A percentile compares a stretch with the other conserved stretches of the same genome.
Conservation (phyloP, 306 rosid species). For the Clitoria ternatea region DNA sequence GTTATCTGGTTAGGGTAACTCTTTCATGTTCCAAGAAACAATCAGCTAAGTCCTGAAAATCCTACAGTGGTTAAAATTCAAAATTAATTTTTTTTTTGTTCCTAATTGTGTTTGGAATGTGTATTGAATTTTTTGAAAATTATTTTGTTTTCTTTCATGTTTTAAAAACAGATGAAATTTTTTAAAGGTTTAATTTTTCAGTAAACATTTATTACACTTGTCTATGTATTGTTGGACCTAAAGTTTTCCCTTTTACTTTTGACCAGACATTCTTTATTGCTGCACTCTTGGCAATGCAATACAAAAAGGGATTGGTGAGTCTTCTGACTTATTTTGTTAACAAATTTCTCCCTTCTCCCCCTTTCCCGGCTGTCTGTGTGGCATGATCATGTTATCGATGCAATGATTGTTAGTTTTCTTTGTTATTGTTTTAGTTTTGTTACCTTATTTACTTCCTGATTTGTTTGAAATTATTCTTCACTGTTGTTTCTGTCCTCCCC, state of each 20-base stretch:
- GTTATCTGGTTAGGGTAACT: neutral
- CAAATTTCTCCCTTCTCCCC: neutral
- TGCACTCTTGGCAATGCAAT: conserved; percentile 98
- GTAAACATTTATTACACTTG: neutral
- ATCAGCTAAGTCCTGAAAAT: neutral
- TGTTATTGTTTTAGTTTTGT: neutral
- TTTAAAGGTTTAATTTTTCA: neutral
- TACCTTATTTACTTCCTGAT: neutral
- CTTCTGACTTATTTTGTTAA: conserved; percentile 1
- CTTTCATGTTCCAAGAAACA: neutral
- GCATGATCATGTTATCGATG: neutral
- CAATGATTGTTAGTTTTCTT: neutral
- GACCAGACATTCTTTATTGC: conserved; percentile 97
- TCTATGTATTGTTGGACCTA: conserved; percentile 10
- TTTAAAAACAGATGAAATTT: too few relatives aligned
- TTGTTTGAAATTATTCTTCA: neutral
- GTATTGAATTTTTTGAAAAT: neutral
- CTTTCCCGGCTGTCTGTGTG: neutral
- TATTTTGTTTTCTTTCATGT: too few relatives aligned
- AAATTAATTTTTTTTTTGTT: neutral
- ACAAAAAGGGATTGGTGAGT: conserved; percentile 81
- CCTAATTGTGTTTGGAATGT: neutral
- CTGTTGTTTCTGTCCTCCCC: neutral
- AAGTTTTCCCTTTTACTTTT: conserved; percentile 30
- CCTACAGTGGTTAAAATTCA: neutral